Evolutionary conservation across 176 grass and related monocot genomes (phyloP).

Genomic region (Guadua angustifolia): DNA sequence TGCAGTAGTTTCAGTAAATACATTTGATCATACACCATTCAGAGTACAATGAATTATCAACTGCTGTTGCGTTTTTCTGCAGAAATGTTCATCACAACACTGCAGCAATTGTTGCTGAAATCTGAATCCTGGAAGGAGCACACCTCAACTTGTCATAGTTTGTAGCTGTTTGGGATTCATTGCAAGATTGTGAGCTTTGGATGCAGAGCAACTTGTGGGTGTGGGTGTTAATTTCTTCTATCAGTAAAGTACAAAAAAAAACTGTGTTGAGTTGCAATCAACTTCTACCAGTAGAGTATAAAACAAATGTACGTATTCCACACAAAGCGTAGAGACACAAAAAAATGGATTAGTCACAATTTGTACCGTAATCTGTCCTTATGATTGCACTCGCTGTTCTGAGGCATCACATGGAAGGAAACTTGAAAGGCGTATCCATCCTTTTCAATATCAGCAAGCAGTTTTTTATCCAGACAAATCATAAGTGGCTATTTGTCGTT

Average conservation of each 20-base stretch:
- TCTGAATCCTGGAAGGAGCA: neutral
- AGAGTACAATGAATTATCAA: conserved; percentile 5
- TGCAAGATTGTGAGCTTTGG: neutral
- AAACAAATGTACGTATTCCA: no score
- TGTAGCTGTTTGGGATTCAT: neutral
- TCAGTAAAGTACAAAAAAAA: neutral
- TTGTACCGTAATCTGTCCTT: no score
- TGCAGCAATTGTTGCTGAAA: neutral
- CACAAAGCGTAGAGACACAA: no score
- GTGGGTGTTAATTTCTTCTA: neutral
- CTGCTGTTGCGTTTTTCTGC: neutral
- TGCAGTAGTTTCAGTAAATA: conserved; percentile 28
- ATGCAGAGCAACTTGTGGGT: neutral
- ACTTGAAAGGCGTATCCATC: no score
- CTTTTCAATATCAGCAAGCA: no score
- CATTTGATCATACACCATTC: neutral
- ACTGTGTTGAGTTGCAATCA: no score
- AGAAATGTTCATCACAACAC: neutral
- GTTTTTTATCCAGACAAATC: no score
- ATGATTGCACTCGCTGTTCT: no score
- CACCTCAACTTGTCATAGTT: neutral
- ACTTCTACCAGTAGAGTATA: no score
- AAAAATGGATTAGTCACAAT: no score
- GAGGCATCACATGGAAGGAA: no score
- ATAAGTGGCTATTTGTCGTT: no score